Evolutionary conservation across 1,284 basidiomycete species (phyloP), one percentile per base, ranked within the genome.

Genomic region (Ustanciosporium gigantosporum): DNA sequence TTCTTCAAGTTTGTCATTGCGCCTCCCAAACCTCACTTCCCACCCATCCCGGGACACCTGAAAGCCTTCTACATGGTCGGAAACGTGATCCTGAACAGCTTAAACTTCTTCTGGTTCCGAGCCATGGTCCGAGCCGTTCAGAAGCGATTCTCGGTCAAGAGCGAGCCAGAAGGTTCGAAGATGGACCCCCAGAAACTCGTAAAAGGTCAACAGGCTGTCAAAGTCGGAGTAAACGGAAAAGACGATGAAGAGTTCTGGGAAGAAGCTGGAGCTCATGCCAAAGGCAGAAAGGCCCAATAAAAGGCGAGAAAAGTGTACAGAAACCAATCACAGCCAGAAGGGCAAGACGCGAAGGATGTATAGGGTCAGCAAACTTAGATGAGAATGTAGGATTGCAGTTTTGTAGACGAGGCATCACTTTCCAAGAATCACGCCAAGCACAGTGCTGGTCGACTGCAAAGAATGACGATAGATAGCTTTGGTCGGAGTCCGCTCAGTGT

Each of bases 41-140:
- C 65, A 5, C 31, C 56, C 20, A 49, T 68, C n/a, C 57, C 62
- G 6, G 6, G 24, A 11, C 31, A 40, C n/a, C 40, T 61, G 34
- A 41, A 58, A 34, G 16, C 42, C 29, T 69, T 72, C 40, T 77
- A 70, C 44, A 37, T 65, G 37, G 25, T 56, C n/a, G 74, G 67
- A 22, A 67, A 74, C 31, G 32, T 68, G 3, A 48, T 49, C 8
- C 49, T 75, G 31, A 74, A 74, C 62, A 52, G 57, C 21, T 52
- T 76, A 39, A 79, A 79, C 73, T 77, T 78, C 24, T 75, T 77
- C 61, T 79, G 79, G 79, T 79, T 79, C 71, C 42, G 73, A 20
- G 70, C 76, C 4, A 76, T 79, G 77, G 38, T 79, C 16, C 57
- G 70, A 20, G 78, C 79, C 3, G 67, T 79, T 5, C 64, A 57